Base-by-base conservation (phyloP, 805 yeast species). In the Lachancea sp. region DNA sequence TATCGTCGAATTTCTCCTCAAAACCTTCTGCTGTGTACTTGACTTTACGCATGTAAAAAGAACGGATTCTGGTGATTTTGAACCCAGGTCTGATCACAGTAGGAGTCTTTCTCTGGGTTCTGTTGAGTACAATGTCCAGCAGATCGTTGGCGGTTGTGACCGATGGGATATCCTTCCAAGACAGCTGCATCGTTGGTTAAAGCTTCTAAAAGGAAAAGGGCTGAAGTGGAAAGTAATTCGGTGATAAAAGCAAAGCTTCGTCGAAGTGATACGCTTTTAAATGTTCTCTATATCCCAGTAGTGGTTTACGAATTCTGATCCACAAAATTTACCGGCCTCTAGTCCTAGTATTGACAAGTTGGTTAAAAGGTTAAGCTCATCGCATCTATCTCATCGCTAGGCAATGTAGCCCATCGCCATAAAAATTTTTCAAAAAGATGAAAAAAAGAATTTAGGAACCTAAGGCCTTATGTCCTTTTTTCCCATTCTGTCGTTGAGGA, bases 21-120 rank as follows among this genome's bases (percentile, higher is more conserved):
- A 92, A 92, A 15, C 98, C 97, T 61, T 92, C 98, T 40, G 95
- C 85, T 9, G 99, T 92, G 64, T 78, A 92, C 58, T 84, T 85
- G 46, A 92, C 99, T 61, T 92, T 92, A 72, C 99, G 80, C 97
- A 92, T 90, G 68, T 92, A 92, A 60, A 92, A 92, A 9, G 96
- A 86, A 54, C 98, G 75, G 57, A 92, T 92, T 74, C 99, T 87
- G 56, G 92, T 83, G 63, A 92, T 90, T 61, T 85, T 83, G 72
- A 89, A 92, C 43, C 97, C 97, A 15, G 96, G 84, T 64, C 98
- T 81, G 53, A 92, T 84, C 42, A 92, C 97, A n/a, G 98, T 92
- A 44, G 98, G 98, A 5, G 98, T 92, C 69, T 92, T 92, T 70
- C 99, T 80, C 71, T 92, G 99, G 1, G 99, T 92, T 61, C 97